These are phyloP conservation scores for Tripterygium wilfordii DNA, from an alignment of 177 flowering plant genomes.

Conservation along the genomic window DNA sequence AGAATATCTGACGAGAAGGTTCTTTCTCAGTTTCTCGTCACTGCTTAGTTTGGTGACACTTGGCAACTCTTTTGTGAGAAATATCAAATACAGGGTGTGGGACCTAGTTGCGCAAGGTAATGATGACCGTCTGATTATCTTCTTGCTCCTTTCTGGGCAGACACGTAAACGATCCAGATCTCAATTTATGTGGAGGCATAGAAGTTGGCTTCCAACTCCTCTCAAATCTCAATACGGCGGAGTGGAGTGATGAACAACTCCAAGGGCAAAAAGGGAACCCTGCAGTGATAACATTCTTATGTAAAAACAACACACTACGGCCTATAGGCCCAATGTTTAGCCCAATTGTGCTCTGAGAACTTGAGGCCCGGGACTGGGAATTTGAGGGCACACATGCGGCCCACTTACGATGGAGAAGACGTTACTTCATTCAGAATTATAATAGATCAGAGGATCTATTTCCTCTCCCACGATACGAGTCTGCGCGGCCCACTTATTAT, in stretches of 20 bases:
- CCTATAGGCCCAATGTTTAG: neutral
- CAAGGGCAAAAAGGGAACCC: neutral
- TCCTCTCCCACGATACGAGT: no score
- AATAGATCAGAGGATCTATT: no score
- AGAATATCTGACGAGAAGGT: conserved; percentile 11
- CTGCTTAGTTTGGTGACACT: neutral
- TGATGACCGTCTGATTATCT: conserved; percentile 1
- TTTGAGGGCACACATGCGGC: no score
- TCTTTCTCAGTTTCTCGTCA: neutral
- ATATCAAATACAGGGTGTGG: neutral
- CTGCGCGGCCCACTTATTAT: no score
- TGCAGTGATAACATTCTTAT: neutral
- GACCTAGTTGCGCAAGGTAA: neutral
- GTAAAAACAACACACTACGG: neutral
- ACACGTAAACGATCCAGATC: no score
- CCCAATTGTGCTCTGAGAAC: conserved; percentile 10
- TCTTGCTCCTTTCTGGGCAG: neutral
- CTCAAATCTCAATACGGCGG: neutral
- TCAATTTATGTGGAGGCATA: no score
- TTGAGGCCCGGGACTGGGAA: no score
- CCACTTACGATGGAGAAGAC: no score
- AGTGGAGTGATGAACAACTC: neutral
- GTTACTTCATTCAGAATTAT: no score
- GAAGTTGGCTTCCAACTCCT: neutral
- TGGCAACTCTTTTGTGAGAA: neutral